Evolutionary conservation across 1,139 yeast genomes (phyloP).

Genomic region (Nematodospora anomalae): DNA sequence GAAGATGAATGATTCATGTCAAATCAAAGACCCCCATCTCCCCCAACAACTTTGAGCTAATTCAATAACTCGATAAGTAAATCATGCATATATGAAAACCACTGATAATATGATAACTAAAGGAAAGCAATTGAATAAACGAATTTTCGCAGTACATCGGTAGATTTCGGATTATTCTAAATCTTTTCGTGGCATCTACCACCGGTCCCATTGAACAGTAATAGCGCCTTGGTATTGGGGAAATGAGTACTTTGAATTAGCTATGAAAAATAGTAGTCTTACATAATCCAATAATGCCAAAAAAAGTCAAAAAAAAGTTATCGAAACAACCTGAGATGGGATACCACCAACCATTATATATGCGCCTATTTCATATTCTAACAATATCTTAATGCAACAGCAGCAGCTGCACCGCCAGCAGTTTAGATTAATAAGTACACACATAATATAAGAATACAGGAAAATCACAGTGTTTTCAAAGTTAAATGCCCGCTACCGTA

Average conservation of each 20-base stretch:
- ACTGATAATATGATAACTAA: slow-evolving; percentile 22
- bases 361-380: slow-evolving; percentile 27
- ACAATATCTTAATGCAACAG: slow-evolving; percentile 21
- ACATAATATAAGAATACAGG: slow-evolving; percentile 36
- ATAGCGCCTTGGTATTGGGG: too few species aligned
- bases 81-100: slow-evolving; percentile 28
- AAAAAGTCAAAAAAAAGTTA: slow-evolving; percentile 36
- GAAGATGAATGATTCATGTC: slow-evolving; percentile 30
- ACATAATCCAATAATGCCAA: slow-evolving; percentile 29
- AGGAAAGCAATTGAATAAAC: slow-evolving; percentile 25
- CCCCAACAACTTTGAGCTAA: slow-evolving; percentile 37
- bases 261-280: slow-evolving; percentile 23
- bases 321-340: slow-evolving; percentile 37
- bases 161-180: too few species aligned
- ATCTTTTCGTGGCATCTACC: slow-evolving; percentile 18
- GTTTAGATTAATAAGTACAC: slow-evolving; percentile 40
- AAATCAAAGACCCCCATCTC: slow-evolving; percentile 35
- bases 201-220: slow-evolving; percentile 25
- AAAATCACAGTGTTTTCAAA: slow-evolving; percentile 34
- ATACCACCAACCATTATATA: slow-evolving; percentile 41
- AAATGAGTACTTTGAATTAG: slow-evolving; percentile 4
- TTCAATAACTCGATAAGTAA: slow-evolving; percentile 35
- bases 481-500: slow-evolving; percentile 28
- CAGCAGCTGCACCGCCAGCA: slow-evolving; percentile 39
- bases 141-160: too few species aligned